These are phyloP conservation scores for Colletotrichum incanum DNA, from an alignment of 2,329 filamentous ascomycete species.

Conservation along the genomic window DNA sequence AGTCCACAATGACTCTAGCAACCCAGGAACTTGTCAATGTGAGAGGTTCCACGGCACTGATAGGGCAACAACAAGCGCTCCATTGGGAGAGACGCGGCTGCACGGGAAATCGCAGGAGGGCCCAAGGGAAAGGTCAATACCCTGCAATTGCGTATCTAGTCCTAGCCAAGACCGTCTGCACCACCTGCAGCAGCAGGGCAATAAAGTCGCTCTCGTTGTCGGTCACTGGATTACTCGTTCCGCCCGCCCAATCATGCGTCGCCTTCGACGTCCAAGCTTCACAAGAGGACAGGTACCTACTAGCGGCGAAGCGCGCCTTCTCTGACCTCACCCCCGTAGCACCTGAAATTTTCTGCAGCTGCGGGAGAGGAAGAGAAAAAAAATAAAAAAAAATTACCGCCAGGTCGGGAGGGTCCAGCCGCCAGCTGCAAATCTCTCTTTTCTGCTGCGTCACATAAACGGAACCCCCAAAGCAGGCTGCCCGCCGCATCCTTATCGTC, in stretches of 20 bases:
- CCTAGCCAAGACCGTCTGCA: slow-evolving; percentile 26
- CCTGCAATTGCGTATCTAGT: slow-evolving; percentile 2
- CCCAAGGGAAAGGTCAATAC: slow-evolving; percentile 3
- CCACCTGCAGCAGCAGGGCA: neutral
- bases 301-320: slow-evolving; percentile 37
- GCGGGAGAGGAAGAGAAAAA: slow-evolving; percentile 2
- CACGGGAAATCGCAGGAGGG: neutral
- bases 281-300: neutral
- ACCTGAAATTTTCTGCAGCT: slow-evolving; percentile 42
- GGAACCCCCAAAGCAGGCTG: slow-evolving; percentile 29
- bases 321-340: slow-evolving; percentile 42
- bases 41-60: neutral
- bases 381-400: slow-evolving; percentile 32
- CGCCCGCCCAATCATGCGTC: slow-evolving; percentile 24
- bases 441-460: slow-evolving; percentile 35
- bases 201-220: slow-evolving; percentile 4
- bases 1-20: slow-evolving; percentile 7
- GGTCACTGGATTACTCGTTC: slow-evolving; percentile 10
- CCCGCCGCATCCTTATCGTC: slow-evolving; percentile 41
- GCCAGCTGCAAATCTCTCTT: slow-evolving; percentile 39
- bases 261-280: slow-evolving; percentile 24
- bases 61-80: slow-evolving; percentile 40
- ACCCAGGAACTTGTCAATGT: neutral
- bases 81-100: slow-evolving; percentile 35
- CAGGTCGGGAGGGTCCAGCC: slow-evolving; percentile 38